Percentiles rank a stretch among this genome's conserved stretches.
Conservation (phyloP, 208 protist species). For the Trypanosoma lewisi region DNA sequence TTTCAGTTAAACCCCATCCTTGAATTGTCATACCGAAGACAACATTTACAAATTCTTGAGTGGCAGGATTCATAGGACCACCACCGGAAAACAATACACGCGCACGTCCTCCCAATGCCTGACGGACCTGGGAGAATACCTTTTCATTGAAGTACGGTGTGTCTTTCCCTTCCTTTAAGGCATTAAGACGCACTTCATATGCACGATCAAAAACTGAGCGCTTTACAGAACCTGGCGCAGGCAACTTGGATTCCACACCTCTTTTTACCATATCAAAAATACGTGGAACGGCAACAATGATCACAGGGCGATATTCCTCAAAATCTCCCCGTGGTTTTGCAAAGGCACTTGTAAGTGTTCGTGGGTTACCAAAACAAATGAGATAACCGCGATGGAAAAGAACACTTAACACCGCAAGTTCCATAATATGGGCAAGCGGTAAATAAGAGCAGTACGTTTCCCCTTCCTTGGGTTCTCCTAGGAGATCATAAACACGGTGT, state of each 20-base stretch:
- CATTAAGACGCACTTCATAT: slow-evolving; percentile 54
- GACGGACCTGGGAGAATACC: slow-evolving; percentile 56
- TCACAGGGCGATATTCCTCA: slow-evolving; percentile 57
- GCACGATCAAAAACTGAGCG: slow-evolving; percentile 70
- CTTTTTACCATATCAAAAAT: slow-evolving; percentile 87
- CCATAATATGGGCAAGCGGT: slow-evolving; percentile 91
- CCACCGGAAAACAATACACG: slow-evolving; percentile 78
- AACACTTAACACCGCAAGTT: slow-evolving; percentile 69
- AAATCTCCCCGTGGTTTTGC: slow-evolving; percentile 80
- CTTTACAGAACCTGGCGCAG: slow-evolving; percentile 47
- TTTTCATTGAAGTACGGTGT: slow-evolving; percentile 82
- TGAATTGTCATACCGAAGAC: slow-evolving; percentile 80
- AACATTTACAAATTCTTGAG: slow-evolving; percentile 85
- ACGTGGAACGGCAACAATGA: slow-evolving; percentile 82
- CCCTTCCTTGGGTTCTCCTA: slow-evolving; percentile 35
- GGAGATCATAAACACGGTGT: slow-evolving; percentile 42
- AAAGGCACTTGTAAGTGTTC: slow-evolving; percentile 71
- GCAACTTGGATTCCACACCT: slow-evolving; percentile 68
- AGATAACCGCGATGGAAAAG: slow-evolving; percentile 60
- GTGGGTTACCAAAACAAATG: slow-evolving; percentile 78
- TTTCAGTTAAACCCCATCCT: slow-evolving; percentile 90
- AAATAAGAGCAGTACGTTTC: slow-evolving; percentile 89
- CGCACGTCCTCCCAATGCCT: slow-evolving; percentile 70
- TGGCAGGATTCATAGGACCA: slow-evolving; percentile 62
- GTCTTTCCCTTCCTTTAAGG: slow-evolving; percentile 65